These are phyloP conservation scores for Passalora sequoiae DNA, from an alignment of 2,329 filamentous ascomycete genomes.

Conservation along the genomic window DNA sequence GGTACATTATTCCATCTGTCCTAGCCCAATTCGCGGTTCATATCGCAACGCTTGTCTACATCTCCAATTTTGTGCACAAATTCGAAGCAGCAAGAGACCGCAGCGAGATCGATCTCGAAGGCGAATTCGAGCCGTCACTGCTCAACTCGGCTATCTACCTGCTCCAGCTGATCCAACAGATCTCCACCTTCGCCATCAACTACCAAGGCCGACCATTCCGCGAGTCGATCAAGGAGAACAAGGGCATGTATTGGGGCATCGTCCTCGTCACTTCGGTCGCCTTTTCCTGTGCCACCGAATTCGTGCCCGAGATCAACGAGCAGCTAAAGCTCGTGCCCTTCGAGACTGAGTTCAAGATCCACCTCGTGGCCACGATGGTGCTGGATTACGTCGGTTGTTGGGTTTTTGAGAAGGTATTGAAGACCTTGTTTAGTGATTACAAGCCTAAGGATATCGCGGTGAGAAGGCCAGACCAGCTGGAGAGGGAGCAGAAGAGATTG, in stretches of 20 bases:
- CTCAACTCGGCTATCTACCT: slow-evolving; percentile 97
- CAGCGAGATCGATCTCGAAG: slow-evolving; percentile 75
- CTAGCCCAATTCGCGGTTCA: slow-evolving; percentile 96
- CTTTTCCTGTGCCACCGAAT: slow-evolving; percentile 90
- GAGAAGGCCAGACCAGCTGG: slow-evolving; percentile 78
- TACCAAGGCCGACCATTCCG: slow-evolving; percentile 98
- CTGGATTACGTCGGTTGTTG: slow-evolving; percentile 84
- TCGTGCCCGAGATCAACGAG: slow-evolving; percentile 91
- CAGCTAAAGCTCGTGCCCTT: slow-evolving; percentile 91
- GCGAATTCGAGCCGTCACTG: slow-evolving; percentile 86
- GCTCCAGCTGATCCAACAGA: slow-evolving; percentile 95
- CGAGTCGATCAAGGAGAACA: slow-evolving; percentile 90
- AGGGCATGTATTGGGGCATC: slow-evolving; percentile 96
- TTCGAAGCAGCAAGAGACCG: slow-evolving; percentile 63
- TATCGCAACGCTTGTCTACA: slow-evolving; percentile 88
- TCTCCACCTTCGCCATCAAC: slow-evolving; percentile 98
- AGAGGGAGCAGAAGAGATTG: slow-evolving; percentile 66
- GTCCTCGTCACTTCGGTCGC: slow-evolving; percentile 83
- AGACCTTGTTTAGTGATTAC: slow-evolving; percentile 83
- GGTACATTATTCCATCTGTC: slow-evolving; percentile 97
- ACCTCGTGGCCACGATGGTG: slow-evolving; percentile 78
- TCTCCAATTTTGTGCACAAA: slow-evolving; percentile 79
- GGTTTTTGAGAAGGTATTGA: slow-evolving; percentile 79
- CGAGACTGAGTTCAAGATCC: slow-evolving; percentile 78
- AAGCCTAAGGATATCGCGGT: slow-evolving; percentile 88